These are phyloP conservation scores for Podochytrium sp. DNA, from an alignment of 192 early-diverging fungal genomes.

Conservation along the genomic window DNA sequence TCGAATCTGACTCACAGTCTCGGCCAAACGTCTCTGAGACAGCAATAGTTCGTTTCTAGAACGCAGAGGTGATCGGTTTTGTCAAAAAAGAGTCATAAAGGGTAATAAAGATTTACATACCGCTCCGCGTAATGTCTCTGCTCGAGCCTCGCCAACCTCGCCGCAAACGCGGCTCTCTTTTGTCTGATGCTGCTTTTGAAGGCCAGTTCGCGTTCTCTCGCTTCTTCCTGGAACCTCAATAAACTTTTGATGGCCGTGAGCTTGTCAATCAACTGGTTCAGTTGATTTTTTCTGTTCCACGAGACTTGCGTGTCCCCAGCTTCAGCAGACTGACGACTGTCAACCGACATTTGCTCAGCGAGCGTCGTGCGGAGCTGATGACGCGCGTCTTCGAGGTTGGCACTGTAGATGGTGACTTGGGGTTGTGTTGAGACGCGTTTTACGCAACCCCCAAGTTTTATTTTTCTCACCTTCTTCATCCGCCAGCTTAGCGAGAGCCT, in stretches of 20 bases:
- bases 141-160: slow-evolving; percentile 21
- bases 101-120: slow-evolving; percentile 16
- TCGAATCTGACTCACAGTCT: slow-evolving; percentile 32
- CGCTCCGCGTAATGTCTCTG: slow-evolving; percentile 31
- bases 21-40: slow-evolving; percentile 26
- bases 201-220: slow-evolving; percentile 19
- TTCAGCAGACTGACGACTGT: slow-evolving; percentile 18
- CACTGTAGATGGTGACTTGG: slow-evolving; percentile 26
- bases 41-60: slow-evolving; percentile 21
- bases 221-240: slow-evolving; percentile 34
- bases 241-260: slow-evolving; percentile 22
- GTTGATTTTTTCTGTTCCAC: slow-evolving; percentile 16
- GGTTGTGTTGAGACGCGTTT: neutral
- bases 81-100: neutral
- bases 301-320: slow-evolving; percentile 21
- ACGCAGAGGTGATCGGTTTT: neutral
- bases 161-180: slow-evolving; percentile 29
- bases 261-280: slow-evolving; percentile 27
- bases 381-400: slow-evolving; percentile 31
- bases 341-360: slow-evolving; percentile 14
- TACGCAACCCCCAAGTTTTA: too few species aligned
- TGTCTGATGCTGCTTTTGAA: slow-evolving; percentile 30
- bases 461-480: slow-evolving; percentile 35
- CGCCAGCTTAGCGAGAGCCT: slow-evolving; percentile 27
- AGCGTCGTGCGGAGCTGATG: slow-evolving; percentile 29